phyloP scores from a whole-genome alignment of 345 rosid genomes.

The Pistacia vera region DNA sequence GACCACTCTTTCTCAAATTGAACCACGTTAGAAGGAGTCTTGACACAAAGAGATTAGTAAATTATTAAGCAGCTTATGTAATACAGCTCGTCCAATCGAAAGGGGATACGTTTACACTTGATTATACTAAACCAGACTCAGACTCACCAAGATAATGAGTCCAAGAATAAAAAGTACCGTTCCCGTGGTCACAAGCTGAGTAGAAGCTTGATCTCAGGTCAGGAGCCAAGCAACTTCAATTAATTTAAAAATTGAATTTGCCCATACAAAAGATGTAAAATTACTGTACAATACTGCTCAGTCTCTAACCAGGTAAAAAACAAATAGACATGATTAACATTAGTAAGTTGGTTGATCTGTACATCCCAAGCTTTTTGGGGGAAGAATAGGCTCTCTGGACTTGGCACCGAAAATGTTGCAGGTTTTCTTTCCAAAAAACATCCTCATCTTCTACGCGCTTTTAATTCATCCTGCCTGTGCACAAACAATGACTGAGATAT shows the following conservation, averaged over 20 bases:
- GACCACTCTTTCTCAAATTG: no score
- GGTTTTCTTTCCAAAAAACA: conserved; percentile 8
- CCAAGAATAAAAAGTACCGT: no score
- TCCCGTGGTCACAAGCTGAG: not conserved
- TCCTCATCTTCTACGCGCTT: conserved; percentile 7
- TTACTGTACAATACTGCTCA: conserved; percentile 7
- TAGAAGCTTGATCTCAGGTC: conserved; percentile 13
- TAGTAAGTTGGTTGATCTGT: conserved; percentile 31
- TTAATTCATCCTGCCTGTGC: not conserved
- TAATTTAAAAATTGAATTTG: conserved; percentile 11
- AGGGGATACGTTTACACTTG: not conserved
- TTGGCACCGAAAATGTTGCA: not conserved
- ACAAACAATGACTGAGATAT: conserved; percentile 1
- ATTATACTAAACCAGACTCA: not conserved
- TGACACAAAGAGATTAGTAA: not conserved
- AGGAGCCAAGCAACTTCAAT: conserved; percentile 5
- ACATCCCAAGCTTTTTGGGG: conserved; percentile 17
- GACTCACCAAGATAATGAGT: no score
- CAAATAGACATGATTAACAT: conserved; percentile 21
- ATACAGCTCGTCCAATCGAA: not conserved
- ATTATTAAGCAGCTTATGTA: not conserved
- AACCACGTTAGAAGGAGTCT: not conserved
- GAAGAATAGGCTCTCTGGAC: not conserved
- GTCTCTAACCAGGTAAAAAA: conserved; percentile 8
- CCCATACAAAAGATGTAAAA: conserved; percentile 4